Evolutionary conservation across 2,329 filamentous ascomycete genomes (phyloP).

Genomic region (Trichoderma atroviride): DNA sequence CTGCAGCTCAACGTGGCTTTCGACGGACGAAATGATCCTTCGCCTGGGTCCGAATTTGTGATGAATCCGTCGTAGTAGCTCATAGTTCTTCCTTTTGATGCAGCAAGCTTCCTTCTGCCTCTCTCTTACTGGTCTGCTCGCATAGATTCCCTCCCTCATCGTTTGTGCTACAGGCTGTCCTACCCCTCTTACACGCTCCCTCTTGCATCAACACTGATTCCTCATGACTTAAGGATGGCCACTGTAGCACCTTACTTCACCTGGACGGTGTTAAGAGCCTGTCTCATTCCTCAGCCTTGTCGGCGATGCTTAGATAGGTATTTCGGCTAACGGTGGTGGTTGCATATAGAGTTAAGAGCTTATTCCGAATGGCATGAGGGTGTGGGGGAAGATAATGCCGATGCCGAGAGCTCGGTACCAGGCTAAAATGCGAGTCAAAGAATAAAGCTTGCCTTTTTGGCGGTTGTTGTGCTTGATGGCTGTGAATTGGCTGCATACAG

Average conservation of each 20-base stretch:
- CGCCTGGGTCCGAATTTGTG: background rate
- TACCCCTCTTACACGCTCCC: background rate
- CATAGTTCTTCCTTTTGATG: background rate
- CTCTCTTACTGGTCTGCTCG: background rate
- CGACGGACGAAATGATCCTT: background rate
- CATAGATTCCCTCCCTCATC: background rate
- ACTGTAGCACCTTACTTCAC: background rate
- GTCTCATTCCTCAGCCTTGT: background rate
- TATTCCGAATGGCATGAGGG: slow-evolving; percentile 10
- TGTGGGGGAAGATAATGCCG: background rate
- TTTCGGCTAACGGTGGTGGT: slow-evolving; percentile 7
- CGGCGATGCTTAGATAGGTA: background rate
- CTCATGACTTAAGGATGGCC: background rate
- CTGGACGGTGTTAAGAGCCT: background rate
- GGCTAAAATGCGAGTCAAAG: background rate
- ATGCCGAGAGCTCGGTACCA: background rate
- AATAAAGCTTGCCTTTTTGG: no score
- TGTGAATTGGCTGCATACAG: background rate
- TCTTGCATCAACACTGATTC: background rate
- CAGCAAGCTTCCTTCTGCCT: background rate
- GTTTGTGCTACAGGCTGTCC: background rate
- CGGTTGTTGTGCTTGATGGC: no score
- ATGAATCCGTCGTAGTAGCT: background rate
- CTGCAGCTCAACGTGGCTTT: background rate
- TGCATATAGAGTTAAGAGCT: slow-evolving; percentile 17